Percentiles rank a stretch among this genome's conserved stretches.
Evolutionary conservation across 257 asterid species (phyloP).

Genomic region (Nicotiana otophora): DNA sequence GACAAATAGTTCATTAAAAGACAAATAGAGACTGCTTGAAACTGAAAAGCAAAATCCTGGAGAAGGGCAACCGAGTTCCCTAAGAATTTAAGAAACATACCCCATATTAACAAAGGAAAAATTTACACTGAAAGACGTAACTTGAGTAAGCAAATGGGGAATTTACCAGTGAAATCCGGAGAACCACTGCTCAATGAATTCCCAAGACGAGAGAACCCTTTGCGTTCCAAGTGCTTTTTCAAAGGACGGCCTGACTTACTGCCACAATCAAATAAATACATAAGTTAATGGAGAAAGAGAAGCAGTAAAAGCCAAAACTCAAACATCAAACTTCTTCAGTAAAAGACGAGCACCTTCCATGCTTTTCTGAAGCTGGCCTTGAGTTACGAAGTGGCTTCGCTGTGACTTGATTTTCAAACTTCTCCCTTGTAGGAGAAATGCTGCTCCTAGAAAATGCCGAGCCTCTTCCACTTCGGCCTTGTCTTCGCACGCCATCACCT

Average conservation of each 20-base stretch:
- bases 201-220: conserved; percentile 85
- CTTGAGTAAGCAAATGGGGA: background rate
- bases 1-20: background rate
- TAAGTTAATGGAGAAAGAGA: conserved; percentile 17
- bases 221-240: conserved; percentile 83
- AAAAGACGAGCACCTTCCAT: conserved; percentile 63
- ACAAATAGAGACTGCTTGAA: background rate
- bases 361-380: conserved; percentile 64
- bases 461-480: conserved; percentile 84
- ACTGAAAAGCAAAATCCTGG: background rate
- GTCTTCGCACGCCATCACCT: conserved; percentile 84
- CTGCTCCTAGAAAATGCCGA: conserved; percentile 77
- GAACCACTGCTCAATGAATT: conserved; percentile 62
- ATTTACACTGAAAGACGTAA: background rate
- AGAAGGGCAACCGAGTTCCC: background rate
- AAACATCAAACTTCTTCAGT: conserved; percentile 7
- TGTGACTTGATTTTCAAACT: conserved; percentile 51
- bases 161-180: conserved; percentile 80
- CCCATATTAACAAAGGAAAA: background rate
- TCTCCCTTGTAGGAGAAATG: conserved; percentile 71
- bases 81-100: background rate
- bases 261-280: conserved; percentile 26
- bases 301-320: conserved; percentile 5
- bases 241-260: conserved; percentile 93
- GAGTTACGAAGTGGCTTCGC: conserved; percentile 66